Conservation (phyloP, 768 basidiomycete genomes). For the Piloderma croceum region DNA sequence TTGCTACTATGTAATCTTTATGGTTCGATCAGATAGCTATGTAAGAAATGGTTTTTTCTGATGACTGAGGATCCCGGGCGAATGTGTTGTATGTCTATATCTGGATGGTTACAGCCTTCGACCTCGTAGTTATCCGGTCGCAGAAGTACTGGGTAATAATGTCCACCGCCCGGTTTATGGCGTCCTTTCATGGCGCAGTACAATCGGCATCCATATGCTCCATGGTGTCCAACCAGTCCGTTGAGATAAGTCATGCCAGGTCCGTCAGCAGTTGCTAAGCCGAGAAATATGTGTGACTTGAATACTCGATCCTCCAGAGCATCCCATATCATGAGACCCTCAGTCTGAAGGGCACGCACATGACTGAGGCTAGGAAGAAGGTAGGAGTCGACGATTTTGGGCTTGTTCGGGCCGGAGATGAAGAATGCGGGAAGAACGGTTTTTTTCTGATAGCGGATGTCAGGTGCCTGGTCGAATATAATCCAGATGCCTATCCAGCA, state of each 20-base stretch:
- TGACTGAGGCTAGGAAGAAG: constrained; percentile 29
- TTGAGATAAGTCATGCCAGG: constrained; percentile 14
- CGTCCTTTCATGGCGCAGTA: constrained; percentile 23
- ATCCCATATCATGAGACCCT: constrained; percentile 21
- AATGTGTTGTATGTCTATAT: no score
- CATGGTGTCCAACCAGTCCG: constrained; percentile 27
- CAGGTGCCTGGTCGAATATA: constrained; percentile 26
- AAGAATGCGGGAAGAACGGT: constrained; percentile 25
- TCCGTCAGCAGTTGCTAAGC: constrained; percentile 12
- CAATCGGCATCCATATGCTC: constrained; percentile 23
- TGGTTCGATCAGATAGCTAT: no score
- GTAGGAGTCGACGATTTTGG: constrained; percentile 26
- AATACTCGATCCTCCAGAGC: constrained; percentile 2
- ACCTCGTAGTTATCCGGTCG: constrained; percentile 16
- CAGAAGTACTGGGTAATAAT: constrained; percentile 20
- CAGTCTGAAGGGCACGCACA: constrained; percentile 23
- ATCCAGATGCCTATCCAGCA: constrained; percentile 35
- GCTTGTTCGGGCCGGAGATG: constrained; percentile 31
- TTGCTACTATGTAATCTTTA: background rate
- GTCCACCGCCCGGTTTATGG: constrained; percentile 13
- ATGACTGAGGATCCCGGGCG: no score
- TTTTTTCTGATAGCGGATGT: constrained; percentile 24
- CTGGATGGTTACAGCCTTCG: constrained; percentile 16
- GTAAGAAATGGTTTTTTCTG: no score
- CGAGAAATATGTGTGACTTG: constrained; percentile 6